Conservation (phyloP, 2,329 filamentous ascomycete genomes). For the Penicillium sclerotiorum region DNA sequence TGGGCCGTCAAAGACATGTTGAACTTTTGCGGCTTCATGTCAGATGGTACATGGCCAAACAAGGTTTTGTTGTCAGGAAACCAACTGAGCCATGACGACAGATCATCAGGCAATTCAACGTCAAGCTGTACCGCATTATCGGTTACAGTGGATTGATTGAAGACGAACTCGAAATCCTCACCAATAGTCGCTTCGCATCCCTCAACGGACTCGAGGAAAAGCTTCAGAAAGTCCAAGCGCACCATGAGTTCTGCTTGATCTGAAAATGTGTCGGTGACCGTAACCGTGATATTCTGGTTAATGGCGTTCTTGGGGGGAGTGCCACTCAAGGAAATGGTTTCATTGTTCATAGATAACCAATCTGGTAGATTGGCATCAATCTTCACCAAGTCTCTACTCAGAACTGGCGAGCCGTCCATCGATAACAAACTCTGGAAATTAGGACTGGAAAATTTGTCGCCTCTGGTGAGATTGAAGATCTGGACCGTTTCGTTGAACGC, state of each 20-base stretch:
- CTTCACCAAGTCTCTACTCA: constrained; percentile 53
- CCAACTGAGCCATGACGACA: constrained; percentile 55
- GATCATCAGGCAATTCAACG: constrained; percentile 45
- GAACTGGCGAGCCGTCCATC: constrained; percentile 60
- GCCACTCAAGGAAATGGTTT: constrained; percentile 65
- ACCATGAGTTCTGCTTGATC: constrained; percentile 63
- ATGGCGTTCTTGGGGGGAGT: constrained; percentile 62
- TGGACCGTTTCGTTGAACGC: constrained; percentile 63
- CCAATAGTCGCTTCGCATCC: constrained; percentile 54
- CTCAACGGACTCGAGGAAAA: constrained; percentile 49
- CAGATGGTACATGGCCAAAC: constrained; percentile 52
- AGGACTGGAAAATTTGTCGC: constrained; percentile 56
- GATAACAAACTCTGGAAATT: constrained; percentile 56
- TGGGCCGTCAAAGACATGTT: constrained; percentile 49
- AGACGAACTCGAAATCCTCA: constrained; percentile 50
- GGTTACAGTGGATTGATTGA: constrained; percentile 48
- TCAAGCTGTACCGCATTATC: constrained; percentile 45
- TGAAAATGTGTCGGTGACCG: constrained; percentile 60
- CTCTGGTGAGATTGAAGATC: constrained; percentile 59
- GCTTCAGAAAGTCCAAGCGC: constrained; percentile 45
- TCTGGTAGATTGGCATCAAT: constrained; percentile 60
- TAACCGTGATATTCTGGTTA: constrained; percentile 65
- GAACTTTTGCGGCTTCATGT: constrained; percentile 41
- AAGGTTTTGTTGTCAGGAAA: constrained; percentile 48
- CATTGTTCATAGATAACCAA: constrained; percentile 70